Conservation (phyloP, 2,329 filamentous ascomycete genomes). For the Paracoccidioides brasiliensis region DNA sequence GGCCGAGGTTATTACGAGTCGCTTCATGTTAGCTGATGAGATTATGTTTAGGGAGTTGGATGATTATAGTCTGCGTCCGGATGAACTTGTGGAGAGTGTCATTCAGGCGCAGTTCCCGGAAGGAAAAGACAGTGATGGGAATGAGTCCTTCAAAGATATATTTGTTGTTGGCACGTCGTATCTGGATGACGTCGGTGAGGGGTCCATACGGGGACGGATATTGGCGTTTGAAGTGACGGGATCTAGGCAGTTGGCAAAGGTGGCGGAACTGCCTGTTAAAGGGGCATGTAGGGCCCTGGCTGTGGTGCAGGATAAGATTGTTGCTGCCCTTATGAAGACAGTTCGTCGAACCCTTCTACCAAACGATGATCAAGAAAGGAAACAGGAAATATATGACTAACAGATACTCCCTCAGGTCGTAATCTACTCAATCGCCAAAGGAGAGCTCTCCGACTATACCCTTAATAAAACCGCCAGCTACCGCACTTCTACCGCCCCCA, state of each 20-base stretch:
- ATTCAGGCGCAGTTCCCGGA: slow-evolving; percentile 61
- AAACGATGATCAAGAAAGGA: not conserved
- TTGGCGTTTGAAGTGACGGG: slow-evolving; percentile 65
- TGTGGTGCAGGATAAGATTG: slow-evolving; percentile 61
- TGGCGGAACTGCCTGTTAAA: slow-evolving; percentile 57
- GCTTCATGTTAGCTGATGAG: slow-evolving; percentile 85
- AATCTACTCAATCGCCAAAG: slow-evolving; percentile 39
- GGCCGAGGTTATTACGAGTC: slow-evolving; percentile 62
- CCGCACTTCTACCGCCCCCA: slow-evolving; percentile 68
- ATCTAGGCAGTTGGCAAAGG: slow-evolving; percentile 57
- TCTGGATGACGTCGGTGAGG: slow-evolving; percentile 43
- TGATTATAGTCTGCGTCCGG: slow-evolving; percentile 49
- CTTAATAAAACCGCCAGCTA: slow-evolving; percentile 63
- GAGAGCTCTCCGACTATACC: slow-evolving; percentile 27
- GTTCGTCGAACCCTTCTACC: slow-evolving; percentile 33
- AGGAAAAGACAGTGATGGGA: slow-evolving; percentile 41
- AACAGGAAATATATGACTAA: slow-evolving; percentile 1
- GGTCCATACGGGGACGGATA: slow-evolving; percentile 59
- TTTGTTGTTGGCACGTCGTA: slow-evolving; percentile 89
- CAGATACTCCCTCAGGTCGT: slow-evolving; percentile 35
- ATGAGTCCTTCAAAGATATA: slow-evolving; percentile 46
- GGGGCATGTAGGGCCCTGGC: slow-evolving; percentile 71
- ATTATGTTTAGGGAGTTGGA: slow-evolving; percentile 71
- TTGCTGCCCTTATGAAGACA: slow-evolving; percentile 82
- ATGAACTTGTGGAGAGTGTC: slow-evolving; percentile 75